These are phyloP conservation scores for Trametes maxima DNA, from an alignment of 768 basidiomycete genomes.

Conservation along the genomic window DNA sequence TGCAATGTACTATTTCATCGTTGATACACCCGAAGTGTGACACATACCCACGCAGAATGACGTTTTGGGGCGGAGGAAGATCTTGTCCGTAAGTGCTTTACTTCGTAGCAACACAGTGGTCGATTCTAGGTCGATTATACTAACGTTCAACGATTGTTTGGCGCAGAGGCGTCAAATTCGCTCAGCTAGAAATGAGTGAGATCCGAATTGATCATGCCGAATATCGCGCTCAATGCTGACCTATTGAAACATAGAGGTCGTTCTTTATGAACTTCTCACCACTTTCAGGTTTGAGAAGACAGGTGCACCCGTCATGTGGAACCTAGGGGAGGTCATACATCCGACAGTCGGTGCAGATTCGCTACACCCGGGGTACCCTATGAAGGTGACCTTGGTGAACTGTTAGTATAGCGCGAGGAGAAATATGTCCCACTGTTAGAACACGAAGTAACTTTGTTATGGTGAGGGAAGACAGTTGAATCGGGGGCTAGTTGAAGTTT, in stretches of 20 bases:
- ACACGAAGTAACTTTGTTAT: not conserved
- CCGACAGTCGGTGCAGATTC: slow-evolving; percentile 4
- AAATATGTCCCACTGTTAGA: not conserved
- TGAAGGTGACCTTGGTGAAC: not conserved
- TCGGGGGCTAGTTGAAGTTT: too few species aligned
- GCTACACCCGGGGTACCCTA: not conserved
- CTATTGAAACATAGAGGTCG: slow-evolving; percentile 7
- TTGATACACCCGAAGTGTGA: not conserved
- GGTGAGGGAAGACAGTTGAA: not conserved
- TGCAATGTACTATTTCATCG: not conserved
- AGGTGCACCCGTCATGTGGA: slow-evolving; percentile 16
- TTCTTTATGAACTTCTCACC: slow-evolving; percentile 11
- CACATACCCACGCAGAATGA: slow-evolving; percentile 5
- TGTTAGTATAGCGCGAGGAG: too few species aligned
- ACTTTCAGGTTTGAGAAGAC: slow-evolving; percentile 20
- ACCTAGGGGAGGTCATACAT: slow-evolving; percentile 4
- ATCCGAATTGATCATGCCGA: not conserved
- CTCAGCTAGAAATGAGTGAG: slow-evolving; percentile 47
- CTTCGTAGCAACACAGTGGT: not conserved
- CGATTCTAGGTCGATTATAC: not conserved
- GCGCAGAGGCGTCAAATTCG: slow-evolving; percentile 46
- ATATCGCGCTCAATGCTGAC: not conserved
- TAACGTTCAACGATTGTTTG: not conserved
- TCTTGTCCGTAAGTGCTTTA: slow-evolving; percentile 11
- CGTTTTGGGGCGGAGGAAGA: slow-evolving; percentile 15